Evolutionary conservation across 2,329 filamentous ascomycete genomes (phyloP).

Genomic region (Aspergillus sp.): DNA sequence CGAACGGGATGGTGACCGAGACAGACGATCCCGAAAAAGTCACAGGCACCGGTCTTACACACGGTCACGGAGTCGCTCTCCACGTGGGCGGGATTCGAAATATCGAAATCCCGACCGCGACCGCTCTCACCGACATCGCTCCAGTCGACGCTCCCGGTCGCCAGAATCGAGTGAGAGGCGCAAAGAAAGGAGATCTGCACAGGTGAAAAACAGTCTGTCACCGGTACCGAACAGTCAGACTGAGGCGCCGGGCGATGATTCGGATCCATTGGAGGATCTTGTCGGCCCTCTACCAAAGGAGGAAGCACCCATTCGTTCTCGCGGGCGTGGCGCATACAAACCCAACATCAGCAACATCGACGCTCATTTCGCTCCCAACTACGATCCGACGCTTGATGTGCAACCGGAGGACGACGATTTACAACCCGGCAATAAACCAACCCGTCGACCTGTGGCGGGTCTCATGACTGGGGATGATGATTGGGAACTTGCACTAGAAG

Average conservation of each 20-base stretch:
- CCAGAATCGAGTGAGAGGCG: conserved; percentile 20
- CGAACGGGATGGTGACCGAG: conserved; percentile 24
- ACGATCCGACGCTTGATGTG: conserved; percentile 58
- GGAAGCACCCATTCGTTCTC: conserved; percentile 56
- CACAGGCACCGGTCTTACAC: conserved; percentile 27
- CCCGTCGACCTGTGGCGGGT: conserved; percentile 44
- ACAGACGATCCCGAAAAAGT: conserved; percentile 23
- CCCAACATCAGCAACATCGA: conserved; percentile 72
- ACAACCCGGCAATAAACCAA: conserved; percentile 59
- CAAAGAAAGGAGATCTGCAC: conserved; percentile 11
- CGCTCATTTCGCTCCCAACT: conserved; percentile 72
- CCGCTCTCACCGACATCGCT: conserved; percentile 23
- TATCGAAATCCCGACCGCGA: conserved; percentile 22
- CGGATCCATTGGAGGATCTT: conserved; percentile 75
- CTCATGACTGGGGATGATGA: conserved; percentile 61
- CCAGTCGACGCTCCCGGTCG: conserved; percentile 27
- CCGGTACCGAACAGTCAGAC: neutral
- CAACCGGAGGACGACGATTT: conserved; percentile 55
- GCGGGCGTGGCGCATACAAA: conserved; percentile 70
- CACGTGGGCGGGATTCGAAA: conserved; percentile 17
- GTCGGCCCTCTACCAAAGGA: conserved; percentile 68
- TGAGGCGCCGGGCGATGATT: conserved; percentile 45
- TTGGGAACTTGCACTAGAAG: conserved; percentile 81
- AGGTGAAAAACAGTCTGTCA: conserved; percentile 5
- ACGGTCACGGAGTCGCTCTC: conserved; percentile 28